Conservation (phyloP, 2,329 filamentous ascomycete genomes). For the Seiridium cupressi region DNA sequence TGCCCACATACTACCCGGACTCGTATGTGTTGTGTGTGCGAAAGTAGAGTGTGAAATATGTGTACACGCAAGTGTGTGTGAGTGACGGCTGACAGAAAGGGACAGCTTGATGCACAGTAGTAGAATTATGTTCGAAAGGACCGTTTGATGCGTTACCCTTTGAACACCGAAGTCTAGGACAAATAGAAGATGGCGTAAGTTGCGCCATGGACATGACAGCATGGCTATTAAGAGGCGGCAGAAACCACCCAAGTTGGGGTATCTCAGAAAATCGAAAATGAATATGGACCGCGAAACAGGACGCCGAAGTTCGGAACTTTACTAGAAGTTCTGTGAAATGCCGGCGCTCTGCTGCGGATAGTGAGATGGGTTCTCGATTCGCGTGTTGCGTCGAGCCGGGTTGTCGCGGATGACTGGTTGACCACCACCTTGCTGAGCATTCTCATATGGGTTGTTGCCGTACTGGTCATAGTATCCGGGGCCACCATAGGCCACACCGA, state of each 20-base stretch:
- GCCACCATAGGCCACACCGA: constrained; percentile 45
- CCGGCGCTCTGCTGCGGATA: constrained; percentile 92
- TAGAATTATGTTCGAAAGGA: neutral
- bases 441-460: constrained; percentile 56
- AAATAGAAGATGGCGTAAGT: neutral
- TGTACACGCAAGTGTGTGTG: neutral
- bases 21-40: too few species aligned
- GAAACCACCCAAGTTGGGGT: neutral
- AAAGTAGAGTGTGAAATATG: neutral
- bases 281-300: neutral
- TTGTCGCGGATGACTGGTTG: constrained; percentile 92
- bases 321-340: constrained; percentile 93
- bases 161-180: neutral
- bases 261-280: neutral
- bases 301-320: neutral
- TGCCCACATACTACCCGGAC: neutral
- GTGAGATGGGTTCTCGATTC: constrained; percentile 87
- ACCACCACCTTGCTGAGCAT: constrained; percentile 36
- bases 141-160: neutral
- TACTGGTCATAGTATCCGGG: constrained; percentile 60
- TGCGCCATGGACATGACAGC: neutral
- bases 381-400: constrained; percentile 85
- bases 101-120: neutral
- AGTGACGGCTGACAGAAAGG: neutral
- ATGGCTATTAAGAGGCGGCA: neutral